A percentile compares a stretch with the other conserved stretches of the same genome.
Conservation (phyloP, 768 basidiomycete species). For the Boletus speciosus region DNA sequence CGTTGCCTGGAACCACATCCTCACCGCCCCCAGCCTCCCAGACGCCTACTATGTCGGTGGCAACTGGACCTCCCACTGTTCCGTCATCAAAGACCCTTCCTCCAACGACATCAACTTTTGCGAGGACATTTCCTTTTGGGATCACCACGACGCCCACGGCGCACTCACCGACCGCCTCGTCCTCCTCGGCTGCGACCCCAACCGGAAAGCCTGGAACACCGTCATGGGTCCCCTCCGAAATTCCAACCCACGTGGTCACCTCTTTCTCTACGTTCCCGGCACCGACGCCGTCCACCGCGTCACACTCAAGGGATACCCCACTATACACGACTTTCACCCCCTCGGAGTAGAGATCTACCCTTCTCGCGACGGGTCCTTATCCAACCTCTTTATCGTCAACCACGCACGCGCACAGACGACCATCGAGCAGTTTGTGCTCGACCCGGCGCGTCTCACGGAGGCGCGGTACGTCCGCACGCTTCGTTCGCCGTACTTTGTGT, state of each 20-base stretch:
- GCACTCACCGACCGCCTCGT: constrained; percentile 43
- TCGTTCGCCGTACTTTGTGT: constrained; percentile 51
- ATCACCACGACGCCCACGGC: constrained; percentile 41
- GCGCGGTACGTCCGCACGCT: constrained; percentile 62
- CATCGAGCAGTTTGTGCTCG: constrained; percentile 64
- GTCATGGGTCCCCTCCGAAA: constrained; percentile 67
- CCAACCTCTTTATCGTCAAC: constrained; percentile 65
- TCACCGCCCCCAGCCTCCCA: constrained; percentile 45
- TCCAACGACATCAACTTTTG: constrained; percentile 43
- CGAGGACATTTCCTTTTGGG: constrained; percentile 69
- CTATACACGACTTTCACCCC: constrained; percentile 64
- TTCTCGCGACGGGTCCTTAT: constrained; percentile 43
- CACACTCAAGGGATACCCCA: constrained; percentile 50
- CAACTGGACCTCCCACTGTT: constrained; percentile 46
- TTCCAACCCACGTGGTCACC: constrained; percentile 53
- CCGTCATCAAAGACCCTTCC: constrained; percentile 34
- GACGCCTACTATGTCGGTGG: constrained; percentile 50
- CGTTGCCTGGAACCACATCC: constrained; percentile 38
- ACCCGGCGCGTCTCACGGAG: constrained; percentile 39
- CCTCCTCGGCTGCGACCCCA: constrained; percentile 40
- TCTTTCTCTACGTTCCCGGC: constrained; percentile 52
- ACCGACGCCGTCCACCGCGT: constrained; percentile 37
- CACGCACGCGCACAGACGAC: constrained; percentile 59
- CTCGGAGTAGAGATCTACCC: constrained; percentile 61
- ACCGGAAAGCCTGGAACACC: constrained; percentile 65